phyloP scores from a whole-genome alignment of 305 asterid species.

The Fraxinus floribunda region DNA sequence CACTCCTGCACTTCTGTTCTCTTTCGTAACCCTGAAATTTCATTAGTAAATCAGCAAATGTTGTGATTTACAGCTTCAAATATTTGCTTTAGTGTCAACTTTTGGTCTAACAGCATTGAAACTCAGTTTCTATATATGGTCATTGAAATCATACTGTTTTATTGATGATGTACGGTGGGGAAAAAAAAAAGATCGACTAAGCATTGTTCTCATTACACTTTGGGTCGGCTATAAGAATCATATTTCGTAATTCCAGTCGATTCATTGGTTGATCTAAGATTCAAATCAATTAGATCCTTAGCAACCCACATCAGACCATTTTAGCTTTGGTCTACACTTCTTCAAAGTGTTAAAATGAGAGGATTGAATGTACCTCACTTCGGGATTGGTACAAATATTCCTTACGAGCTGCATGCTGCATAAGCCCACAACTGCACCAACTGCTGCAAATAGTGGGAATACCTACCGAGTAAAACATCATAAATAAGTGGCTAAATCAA shows the following conservation, averaged over 20 bases:
- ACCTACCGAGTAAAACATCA: constrained; percentile 21
- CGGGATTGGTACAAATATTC: constrained; percentile 41
- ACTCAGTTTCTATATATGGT: background rate
- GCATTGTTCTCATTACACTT: background rate
- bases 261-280: background rate
- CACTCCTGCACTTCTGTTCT: constrained; percentile 45
- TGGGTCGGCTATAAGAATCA: background rate
- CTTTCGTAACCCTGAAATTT: constrained; percentile 32
- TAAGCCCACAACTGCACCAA: constrained; percentile 36
- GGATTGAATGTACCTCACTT: constrained; percentile 31
- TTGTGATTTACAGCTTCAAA: background rate
- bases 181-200: too few species aligned
- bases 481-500: background rate
- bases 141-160: background rate
- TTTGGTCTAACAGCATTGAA: background rate
- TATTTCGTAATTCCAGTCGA: background rate
- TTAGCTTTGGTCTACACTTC: background rate
- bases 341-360: background rate
- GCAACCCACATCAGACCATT: background rate
- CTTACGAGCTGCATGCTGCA: constrained; percentile 39
- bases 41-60: background rate
- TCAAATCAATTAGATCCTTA: background rate
- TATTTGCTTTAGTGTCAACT: background rate
- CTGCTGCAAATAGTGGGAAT: constrained; percentile 40
- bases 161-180: background rate